Conservation (phyloP, 2,329 filamentous ascomycete genomes). For the Talaromyces sp. region DNA sequence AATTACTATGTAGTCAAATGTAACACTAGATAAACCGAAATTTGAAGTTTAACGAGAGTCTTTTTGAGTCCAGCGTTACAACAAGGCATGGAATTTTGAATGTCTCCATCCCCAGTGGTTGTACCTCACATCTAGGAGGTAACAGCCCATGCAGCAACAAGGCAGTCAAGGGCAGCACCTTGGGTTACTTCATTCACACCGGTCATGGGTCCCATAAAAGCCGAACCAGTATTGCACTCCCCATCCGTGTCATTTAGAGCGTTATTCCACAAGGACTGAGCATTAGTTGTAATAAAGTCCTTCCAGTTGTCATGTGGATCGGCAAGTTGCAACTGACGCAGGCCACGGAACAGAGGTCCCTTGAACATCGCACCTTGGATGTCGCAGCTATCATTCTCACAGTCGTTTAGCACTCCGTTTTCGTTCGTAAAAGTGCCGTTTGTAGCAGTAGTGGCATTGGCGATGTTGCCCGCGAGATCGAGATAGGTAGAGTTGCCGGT, state of each 20-base stretch:
- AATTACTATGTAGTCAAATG: too few relatives aligned
- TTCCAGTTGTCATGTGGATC: conserved; percentile 1
- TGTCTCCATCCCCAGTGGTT: background rate
- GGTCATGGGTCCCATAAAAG: background rate
- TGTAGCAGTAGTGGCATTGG: background rate
- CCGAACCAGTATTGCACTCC: background rate
- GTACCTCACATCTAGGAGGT: background rate
- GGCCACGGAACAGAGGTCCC: background rate
- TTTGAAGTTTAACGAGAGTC: background rate
- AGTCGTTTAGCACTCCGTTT: background rate
- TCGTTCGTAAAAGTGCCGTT: background rate
- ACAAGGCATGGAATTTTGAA: background rate
- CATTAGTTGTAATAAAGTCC: background rate
- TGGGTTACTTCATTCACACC: background rate
- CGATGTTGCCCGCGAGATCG: background rate
- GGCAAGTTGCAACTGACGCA: background rate
- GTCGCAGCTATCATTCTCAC: background rate
- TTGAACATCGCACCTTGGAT: background rate
- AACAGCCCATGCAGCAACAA: background rate
- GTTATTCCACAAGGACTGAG: background rate
- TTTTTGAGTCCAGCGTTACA: background rate
- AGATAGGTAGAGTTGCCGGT: conserved; percentile 1
- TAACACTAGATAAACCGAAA: background rate
- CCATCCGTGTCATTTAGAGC: background rate
- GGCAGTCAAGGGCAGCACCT: background rate